Evolutionary conservation across 805 yeast genomes (phyloP).

Genomic region (Yamadazyma sp.): DNA sequence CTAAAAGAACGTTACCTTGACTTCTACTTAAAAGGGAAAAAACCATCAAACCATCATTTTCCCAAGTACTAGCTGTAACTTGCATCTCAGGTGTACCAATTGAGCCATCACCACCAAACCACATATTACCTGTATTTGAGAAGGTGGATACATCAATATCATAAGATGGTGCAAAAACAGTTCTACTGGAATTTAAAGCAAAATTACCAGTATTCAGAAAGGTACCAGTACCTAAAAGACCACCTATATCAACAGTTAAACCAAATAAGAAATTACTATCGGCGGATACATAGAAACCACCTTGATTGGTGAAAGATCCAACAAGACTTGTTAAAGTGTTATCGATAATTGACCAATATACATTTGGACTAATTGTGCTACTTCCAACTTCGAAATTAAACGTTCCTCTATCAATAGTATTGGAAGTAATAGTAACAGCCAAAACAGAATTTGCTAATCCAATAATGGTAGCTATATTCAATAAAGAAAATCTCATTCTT

Average conservation of each 20-base stretch:
- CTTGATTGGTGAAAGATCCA: constrained; percentile 15
- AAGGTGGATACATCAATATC: constrained; percentile 16
- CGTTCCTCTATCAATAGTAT: constrained; percentile 17
- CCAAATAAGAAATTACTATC: constrained; percentile 8
- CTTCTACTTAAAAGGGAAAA: constrained; percentile 13
- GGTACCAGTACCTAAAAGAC: constrained; percentile 3
- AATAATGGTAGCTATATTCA: neutral
- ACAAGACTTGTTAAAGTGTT: constrained; percentile 13
- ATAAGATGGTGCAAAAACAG: constrained; percentile 17
- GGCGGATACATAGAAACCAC: constrained; percentile 10
- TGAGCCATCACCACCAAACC: constrained; percentile 20
- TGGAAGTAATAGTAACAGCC: constrained; percentile 11
- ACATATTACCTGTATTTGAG: constrained; percentile 23
- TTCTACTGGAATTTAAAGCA: constrained; percentile 20
- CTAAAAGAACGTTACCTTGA: constrained; percentile 15
- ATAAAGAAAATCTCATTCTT: neutral
- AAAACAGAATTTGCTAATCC: neutral
- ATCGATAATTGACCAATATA: constrained; percentile 24
- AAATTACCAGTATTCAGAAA: constrained; percentile 19
- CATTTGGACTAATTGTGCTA: constrained; percentile 17
- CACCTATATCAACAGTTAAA: constrained; percentile 5
- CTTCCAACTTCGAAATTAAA: constrained; percentile 5
- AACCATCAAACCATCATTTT: constrained; percentile 18
- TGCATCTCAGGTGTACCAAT: constrained; percentile 14
- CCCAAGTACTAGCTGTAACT: constrained; percentile 14